Evolutionary conservation across 768 basidiomycete species (phyloP).

Genomic region (Dendrothele bispora): DNA sequence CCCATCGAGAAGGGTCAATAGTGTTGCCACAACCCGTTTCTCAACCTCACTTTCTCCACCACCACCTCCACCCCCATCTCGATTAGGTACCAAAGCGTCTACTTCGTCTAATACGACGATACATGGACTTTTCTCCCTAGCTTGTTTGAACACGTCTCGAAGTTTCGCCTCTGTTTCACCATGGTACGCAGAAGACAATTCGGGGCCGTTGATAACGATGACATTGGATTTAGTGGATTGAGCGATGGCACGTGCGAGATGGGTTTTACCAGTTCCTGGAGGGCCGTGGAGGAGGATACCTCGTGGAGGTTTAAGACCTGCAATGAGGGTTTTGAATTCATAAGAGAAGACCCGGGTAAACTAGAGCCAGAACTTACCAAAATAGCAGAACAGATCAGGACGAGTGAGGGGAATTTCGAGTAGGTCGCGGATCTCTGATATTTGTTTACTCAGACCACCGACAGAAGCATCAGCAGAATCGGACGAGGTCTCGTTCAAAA

Average conservation of each 20-base stretch:
- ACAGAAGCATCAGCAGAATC: slow-evolving; percentile 75
- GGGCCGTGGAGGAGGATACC: slow-evolving; percentile 95
- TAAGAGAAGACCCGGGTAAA: too few species aligned
- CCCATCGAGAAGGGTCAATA: slow-evolving; percentile 94
- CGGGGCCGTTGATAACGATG: slow-evolving; percentile 94
- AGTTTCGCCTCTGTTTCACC: slow-evolving; percentile 94
- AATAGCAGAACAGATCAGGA: slow-evolving; percentile 79
- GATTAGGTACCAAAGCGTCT: slow-evolving; percentile 87
- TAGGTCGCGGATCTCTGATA: slow-evolving; percentile 80
- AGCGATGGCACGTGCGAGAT: slow-evolving; percentile 92
- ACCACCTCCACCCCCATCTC: slow-evolving; percentile 87
- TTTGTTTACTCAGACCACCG: slow-evolving; percentile 87
- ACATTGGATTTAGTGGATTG: slow-evolving; percentile 83
- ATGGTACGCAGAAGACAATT: slow-evolving; percentile 93
- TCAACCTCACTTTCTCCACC: slow-evolving; percentile 99
- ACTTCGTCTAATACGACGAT: slow-evolving; percentile 96
- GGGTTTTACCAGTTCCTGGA: slow-evolving; percentile 97
- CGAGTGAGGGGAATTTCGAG: slow-evolving; percentile 83
- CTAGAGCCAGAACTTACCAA: too few species aligned
- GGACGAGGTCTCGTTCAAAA: slow-evolving; percentile 38
- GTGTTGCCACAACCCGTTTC: slow-evolving; percentile 91
- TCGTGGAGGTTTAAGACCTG: slow-evolving; percentile 89
- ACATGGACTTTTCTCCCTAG: slow-evolving; percentile 78
- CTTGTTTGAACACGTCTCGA: slow-evolving; percentile 87
- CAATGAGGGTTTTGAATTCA: too few species aligned